These are phyloP conservation scores for Chlamydomonas reinhardtii DNA, from an alignment of 163 green algal genomes.

Conservation along the genomic window DNA sequence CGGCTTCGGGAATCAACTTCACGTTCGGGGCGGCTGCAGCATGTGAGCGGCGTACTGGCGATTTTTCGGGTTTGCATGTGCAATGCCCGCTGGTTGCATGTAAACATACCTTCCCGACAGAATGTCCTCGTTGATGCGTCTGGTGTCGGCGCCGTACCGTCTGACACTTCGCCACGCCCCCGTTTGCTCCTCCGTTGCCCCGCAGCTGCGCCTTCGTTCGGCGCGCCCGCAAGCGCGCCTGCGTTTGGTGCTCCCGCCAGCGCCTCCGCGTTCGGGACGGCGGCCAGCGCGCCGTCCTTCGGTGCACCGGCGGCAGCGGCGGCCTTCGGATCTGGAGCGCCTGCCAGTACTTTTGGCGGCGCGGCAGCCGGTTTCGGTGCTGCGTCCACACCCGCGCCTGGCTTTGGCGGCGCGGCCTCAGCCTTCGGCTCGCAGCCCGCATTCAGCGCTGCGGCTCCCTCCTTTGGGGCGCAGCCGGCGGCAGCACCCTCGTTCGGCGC, in stretches of 20 bases:
- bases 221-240: too few relatives aligned
- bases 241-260: too few relatives aligned
- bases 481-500: neutral
- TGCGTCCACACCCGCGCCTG: neutral
- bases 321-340: neutral
- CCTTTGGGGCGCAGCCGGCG: neutral
- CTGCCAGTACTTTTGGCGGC: neutral
- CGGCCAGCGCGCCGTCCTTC: conserved; percentile 7
- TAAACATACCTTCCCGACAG: too few relatives aligned
- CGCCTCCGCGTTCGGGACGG: neutral
- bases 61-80: too few relatives aligned
- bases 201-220: too few relatives aligned
- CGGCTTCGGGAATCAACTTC: neutral
- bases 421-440: neutral
- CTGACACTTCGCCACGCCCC: too few relatives aligned
- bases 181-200: too few relatives aligned
- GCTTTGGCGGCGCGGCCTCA: neutral
- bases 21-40: neutral
- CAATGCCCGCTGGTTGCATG: too few relatives aligned
- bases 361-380: neutral
- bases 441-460: conserved; percentile 6
- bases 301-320: neutral
- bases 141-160: too few relatives aligned
- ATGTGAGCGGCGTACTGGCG: conserved; percentile 3
- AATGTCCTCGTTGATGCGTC: too few relatives aligned